Base-by-base conservation (phyloP, 2,329 filamentous ascomycete species). In the Lomentospora prolificans region DNA sequence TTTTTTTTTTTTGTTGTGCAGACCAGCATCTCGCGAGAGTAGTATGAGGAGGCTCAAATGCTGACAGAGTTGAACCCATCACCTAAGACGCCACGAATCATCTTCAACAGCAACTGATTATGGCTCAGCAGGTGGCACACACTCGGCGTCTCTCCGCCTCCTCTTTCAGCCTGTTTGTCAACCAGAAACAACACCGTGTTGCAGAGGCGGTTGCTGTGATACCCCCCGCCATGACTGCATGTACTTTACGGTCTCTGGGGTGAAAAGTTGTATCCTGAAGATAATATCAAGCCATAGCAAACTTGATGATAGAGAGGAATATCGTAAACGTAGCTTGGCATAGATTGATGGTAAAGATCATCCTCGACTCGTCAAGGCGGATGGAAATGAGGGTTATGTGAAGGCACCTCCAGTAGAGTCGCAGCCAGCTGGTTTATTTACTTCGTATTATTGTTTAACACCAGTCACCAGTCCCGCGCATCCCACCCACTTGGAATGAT, bases 401-500 rank as follows among this genome's bases (percentile, higher is more conserved):
- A 41, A 17, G 4, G 36, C 2, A 10, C 4, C 36, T 17, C 36
- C 36, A 41, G 10, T 17, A 17, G 19, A 41, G 36, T 41, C n/a
- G 36, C 36, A 41, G n/a, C n/a, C n/a, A n/a, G n/a, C 22, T 48
- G 44, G 44, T 48, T 48, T 48, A 48, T 48, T 48, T 48, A 48
- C 44, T 48, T 48, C 44, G 44, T 48, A 48, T 48, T 48, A 48
- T 22, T 33, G 12, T 33, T 33, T 33, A 33, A 33, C 30, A 7
- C 30, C 30, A 33, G 30, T 48, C 22, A 10, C 12, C 22, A 48
- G 17, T 10, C 22, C 44, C 17, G 12, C 22, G 44, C 44, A 22
- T n/a, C 44, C 44, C 44, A 48, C 44, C 44, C 44, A 22, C 44
- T 48, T 48, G 44, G 22, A 6, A 48, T 19, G 10, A 22, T 10